A percentile compares a stretch with the other conserved stretches of the same genome.
These are phyloP conservation scores for Dacryopinax spathularia DNA, from an alignment of 768 basidiomycete species.

Conservation along the genomic window DNA sequence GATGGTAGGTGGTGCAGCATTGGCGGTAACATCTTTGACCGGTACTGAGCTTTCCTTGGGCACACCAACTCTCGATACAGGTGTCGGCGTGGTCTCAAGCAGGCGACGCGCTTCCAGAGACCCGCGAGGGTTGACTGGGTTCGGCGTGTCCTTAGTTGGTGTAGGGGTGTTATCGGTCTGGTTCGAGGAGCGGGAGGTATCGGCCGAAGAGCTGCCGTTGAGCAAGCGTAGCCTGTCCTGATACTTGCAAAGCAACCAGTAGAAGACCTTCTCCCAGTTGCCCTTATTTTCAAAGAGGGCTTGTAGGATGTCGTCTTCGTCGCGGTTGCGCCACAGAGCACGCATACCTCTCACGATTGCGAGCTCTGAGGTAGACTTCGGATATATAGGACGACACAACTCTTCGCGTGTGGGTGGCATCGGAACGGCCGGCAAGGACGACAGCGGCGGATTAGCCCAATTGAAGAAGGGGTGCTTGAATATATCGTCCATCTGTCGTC, in stretches of 20 bases:
- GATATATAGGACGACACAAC: slow-evolving; percentile 55
- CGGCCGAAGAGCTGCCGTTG: neutral
- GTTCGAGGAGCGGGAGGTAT: neutral
- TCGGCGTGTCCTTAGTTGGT: neutral
- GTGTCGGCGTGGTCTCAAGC: neutral
- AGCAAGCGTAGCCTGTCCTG: slow-evolving; percentile 35
- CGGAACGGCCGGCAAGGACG: slow-evolving; percentile 23
- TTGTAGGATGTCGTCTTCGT: slow-evolving; percentile 11
- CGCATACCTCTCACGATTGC: slow-evolving; percentile 66
- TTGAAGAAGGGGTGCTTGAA: slow-evolving; percentile 69
- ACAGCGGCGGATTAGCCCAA: slow-evolving; percentile 32
- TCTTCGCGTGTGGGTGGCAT: slow-evolving; percentile 50
- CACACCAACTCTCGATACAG: neutral
- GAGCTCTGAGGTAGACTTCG: slow-evolving; percentile 54
- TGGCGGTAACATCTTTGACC: too few species aligned
- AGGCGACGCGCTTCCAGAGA: neutral
- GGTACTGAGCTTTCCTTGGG: too few species aligned
- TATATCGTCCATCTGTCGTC: slow-evolving; percentile 69
- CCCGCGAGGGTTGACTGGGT: neutral
- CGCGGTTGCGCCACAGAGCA: slow-evolving; percentile 60
- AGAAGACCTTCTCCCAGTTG: slow-evolving; percentile 77
- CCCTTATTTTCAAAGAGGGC: slow-evolving; percentile 31
- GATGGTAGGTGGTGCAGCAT: too few species aligned
- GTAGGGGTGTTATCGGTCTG: neutral
- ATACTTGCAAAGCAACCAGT: slow-evolving; percentile 65